phyloP scores from a whole-genome alignment of 768 basidiomycete species.

The Coprinopsis cinerea region DNA sequence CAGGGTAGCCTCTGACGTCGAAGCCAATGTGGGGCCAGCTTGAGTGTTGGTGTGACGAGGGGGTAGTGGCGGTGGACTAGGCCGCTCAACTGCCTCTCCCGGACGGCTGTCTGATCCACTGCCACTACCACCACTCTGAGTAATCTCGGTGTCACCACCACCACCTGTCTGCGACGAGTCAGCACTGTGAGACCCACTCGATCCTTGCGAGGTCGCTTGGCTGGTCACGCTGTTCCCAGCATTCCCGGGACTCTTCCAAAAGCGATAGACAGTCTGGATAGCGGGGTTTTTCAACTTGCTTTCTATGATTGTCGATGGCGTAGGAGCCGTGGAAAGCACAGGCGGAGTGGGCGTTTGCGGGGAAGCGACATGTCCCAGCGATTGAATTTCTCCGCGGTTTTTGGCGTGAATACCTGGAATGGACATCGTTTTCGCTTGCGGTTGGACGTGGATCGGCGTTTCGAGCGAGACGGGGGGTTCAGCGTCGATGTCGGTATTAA shows the following conservation, averaged over 20 bases:
- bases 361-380: slow-evolving; percentile 73
- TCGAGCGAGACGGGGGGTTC: slow-evolving; percentile 20
- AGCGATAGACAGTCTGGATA: slow-evolving; percentile 64
- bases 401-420: slow-evolving; percentile 86
- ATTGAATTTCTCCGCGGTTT: slow-evolving; percentile 81
- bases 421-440: slow-evolving; percentile 74
- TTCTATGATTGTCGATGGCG: slow-evolving; percentile 23
- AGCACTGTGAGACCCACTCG: neutral
- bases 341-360: too few relatives aligned
- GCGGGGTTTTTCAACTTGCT: slow-evolving; percentile 45
- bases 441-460: slow-evolving; percentile 67
- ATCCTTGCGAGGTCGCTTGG: too few relatives aligned
- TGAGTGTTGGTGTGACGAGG: too few relatives aligned
- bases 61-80: slow-evolving; percentile 40
- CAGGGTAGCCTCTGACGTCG: slow-evolving; percentile 18
- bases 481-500: slow-evolving; percentile 26
- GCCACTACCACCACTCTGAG: neutral
- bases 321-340: slow-evolving; percentile 22
- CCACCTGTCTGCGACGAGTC: neutral
- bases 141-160: neutral
- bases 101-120: neutral
- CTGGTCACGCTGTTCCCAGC: too few relatives aligned
- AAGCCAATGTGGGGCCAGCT: slow-evolving; percentile 22
- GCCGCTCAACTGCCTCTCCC: slow-evolving; percentile 8
- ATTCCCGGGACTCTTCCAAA: slow-evolving; percentile 61